Evolutionary conservation across 192 early-diverging fungal species (phyloP).

Genomic region (Coemansia sp.): DNA sequence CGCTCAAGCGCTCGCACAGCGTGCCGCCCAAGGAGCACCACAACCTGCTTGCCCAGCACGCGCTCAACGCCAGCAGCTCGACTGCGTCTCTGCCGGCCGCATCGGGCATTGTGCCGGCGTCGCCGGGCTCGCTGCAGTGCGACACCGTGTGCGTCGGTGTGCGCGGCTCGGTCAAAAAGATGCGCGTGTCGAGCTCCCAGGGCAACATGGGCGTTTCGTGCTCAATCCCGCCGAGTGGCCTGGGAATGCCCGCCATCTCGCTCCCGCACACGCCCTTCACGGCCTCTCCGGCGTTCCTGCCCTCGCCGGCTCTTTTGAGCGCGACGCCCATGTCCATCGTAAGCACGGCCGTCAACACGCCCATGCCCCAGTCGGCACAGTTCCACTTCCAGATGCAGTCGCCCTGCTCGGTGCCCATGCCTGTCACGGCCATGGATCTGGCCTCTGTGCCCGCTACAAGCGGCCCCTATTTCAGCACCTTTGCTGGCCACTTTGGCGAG

Average conservation of each 20-base stretch:
- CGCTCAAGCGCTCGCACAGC: slow-evolving; percentile 55
- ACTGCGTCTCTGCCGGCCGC: slow-evolving; percentile 17
- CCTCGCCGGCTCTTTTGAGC: slow-evolving; percentile 28
- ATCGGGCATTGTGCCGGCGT: slow-evolving; percentile 13
- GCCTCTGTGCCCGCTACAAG: slow-evolving; percentile 35
- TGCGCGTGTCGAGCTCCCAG: slow-evolving; percentile 52
- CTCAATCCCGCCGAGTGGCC: slow-evolving; percentile 13
- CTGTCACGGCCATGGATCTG: slow-evolving; percentile 46
- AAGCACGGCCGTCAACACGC: slow-evolving; percentile 32
- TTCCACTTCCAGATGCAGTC: slow-evolving; percentile 54
- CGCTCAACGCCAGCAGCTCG: slow-evolving; percentile 6
- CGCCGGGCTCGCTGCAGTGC: slow-evolving; percentile 32
- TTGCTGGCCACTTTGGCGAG: slow-evolving; percentile 19
- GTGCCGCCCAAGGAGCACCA: slow-evolving; percentile 48
- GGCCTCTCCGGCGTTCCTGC: slow-evolving; percentile 31
- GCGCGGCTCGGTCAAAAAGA: slow-evolving; percentile 40
- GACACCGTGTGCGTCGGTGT: slow-evolving; percentile 27
- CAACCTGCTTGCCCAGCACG: slow-evolving; percentile 15
- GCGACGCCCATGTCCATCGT: slow-evolving; percentile 39
- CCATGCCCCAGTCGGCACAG: slow-evolving; percentile 37
- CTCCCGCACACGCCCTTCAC: slow-evolving; percentile 41
- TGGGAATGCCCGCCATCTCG: slow-evolving; percentile 16
- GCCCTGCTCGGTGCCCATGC: slow-evolving; percentile 48
- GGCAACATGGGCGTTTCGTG: slow-evolving; percentile 26
- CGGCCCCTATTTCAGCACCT: slow-evolving; percentile 27